These are phyloP conservation scores for Geranomyces variabilis DNA, from an alignment of 192 early-diverging fungal genomes.

Conservation along the genomic window DNA sequence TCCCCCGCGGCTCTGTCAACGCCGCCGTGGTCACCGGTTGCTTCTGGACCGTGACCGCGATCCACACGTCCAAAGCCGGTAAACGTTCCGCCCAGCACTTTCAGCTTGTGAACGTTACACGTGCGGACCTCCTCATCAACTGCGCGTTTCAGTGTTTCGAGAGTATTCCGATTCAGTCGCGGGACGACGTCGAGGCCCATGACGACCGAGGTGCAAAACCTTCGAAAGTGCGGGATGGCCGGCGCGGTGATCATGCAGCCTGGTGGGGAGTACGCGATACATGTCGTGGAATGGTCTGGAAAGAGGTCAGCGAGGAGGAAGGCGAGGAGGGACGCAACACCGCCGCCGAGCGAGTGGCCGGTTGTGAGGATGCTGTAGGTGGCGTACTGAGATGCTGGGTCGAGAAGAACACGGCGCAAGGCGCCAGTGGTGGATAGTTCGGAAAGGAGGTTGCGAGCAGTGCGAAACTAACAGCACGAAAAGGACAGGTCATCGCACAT, in stretches of 20 bases:
- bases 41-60: not conserved
- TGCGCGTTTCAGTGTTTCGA: slow-evolving; percentile 45
- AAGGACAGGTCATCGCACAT: not conserved
- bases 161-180: slow-evolving; percentile 43
- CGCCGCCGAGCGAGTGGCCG: slow-evolving; percentile 57
- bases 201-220: slow-evolving; percentile 51
- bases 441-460: slow-evolving; percentile 39
- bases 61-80: slow-evolving; percentile 7
- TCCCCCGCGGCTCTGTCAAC: not conserved
- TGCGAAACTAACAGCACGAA: slow-evolving; percentile 22
- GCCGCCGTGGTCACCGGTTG: not conserved
- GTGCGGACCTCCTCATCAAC: slow-evolving; percentile 24
- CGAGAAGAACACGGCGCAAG: slow-evolving; percentile 31
- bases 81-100: slow-evolving; percentile 35
- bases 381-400: slow-evolving; percentile 29
- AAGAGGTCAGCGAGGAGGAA: slow-evolving; percentile 35
- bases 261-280: slow-evolving; percentile 48
- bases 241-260: slow-evolving; percentile 47
- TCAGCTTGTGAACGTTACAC: slow-evolving; percentile 45
- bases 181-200: slow-evolving; percentile 50
- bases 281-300: slow-evolving; percentile 24
- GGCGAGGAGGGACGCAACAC: slow-evolving; percentile 47
- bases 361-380: slow-evolving; percentile 39
- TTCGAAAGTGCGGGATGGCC: slow-evolving; percentile 41
- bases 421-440: slow-evolving; percentile 37